Conservation (phyloP, 139 green algal species). For the Micractinium conductrix region DNA sequence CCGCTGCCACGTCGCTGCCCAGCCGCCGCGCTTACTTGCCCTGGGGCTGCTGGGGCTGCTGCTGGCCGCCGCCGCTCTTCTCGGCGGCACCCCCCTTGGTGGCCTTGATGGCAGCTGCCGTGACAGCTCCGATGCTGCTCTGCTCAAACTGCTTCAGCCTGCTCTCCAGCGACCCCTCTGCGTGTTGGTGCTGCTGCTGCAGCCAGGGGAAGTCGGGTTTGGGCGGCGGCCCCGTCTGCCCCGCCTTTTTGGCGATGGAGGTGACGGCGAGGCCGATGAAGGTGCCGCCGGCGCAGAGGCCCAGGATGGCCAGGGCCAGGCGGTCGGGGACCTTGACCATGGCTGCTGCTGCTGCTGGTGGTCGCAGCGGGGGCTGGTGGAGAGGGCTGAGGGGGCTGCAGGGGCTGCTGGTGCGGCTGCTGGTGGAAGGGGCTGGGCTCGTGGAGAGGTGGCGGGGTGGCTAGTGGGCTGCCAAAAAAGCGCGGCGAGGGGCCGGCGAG, state of each 20-base stretch:
- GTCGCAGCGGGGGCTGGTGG: no score
- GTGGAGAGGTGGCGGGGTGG: background rate
- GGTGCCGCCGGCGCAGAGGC: conserved; percentile 34
- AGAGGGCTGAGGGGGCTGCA: no score
- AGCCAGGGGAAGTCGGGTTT: conserved; percentile 34
- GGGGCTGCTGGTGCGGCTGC: no score
- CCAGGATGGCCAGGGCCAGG: conserved; percentile 33
- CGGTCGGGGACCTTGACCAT: conserved; percentile 27
- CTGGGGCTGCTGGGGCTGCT: background rate
- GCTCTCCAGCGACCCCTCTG: background rate
- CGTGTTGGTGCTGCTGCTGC: background rate
- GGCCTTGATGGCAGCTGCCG: background rate
- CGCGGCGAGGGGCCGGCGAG: background rate
- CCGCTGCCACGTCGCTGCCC: no score
- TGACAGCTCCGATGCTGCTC: background rate
- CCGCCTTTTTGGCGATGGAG: conserved; percentile 19
- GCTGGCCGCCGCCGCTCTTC: background rate
- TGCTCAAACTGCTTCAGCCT: background rate
- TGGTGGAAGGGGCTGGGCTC: no score
- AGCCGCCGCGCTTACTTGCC: no score
- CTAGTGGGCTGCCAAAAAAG: background rate
- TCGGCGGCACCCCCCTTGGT: no score
- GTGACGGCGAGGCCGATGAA: conserved; percentile 44
- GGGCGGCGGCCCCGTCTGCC: background rate
- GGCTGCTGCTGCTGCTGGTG: background rate